phyloP scores from a whole-genome alignment of 2,329 filamentous ascomycete genomes.

The Beauveria sp. region DNA sequence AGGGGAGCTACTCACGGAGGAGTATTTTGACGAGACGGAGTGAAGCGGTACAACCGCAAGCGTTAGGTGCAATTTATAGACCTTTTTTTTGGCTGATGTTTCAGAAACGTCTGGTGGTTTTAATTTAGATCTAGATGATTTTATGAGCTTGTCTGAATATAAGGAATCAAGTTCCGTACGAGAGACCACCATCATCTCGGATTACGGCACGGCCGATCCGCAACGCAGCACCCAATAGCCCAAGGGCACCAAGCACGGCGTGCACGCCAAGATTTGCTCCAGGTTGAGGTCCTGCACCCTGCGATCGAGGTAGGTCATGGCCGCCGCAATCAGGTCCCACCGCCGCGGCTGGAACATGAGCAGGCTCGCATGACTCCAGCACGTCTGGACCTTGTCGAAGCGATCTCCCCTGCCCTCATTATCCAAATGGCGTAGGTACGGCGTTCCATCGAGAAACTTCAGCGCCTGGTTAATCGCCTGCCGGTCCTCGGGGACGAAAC shows the following conservation, averaged over 20 bases:
- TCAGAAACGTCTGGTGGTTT: no score
- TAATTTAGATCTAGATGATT: no score
- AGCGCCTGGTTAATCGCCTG: neutral
- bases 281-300: neutral
- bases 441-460: neutral
- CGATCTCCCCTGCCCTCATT: neutral
- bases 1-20: no score
- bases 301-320: neutral
- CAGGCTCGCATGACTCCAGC: neutral
- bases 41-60: no score
- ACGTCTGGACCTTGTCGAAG: neutral
- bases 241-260: neutral
- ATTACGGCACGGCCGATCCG: neutral
- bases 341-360: neutral
- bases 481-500: neutral
- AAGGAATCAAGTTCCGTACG: no score
- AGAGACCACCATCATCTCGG: neutral
- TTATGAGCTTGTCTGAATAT: no score
- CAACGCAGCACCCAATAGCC: neutral
- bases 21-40: no score
- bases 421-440: neutral
- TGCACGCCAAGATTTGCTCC: neutral
- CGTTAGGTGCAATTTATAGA: no score
- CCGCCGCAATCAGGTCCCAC: neutral
- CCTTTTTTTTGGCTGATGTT: no score